Evolutionary conservation across 1,284 basidiomycete genomes (phyloP), one percentile per base, ranked within the genome.

Genomic region (Inonotus hispidus): DNA sequence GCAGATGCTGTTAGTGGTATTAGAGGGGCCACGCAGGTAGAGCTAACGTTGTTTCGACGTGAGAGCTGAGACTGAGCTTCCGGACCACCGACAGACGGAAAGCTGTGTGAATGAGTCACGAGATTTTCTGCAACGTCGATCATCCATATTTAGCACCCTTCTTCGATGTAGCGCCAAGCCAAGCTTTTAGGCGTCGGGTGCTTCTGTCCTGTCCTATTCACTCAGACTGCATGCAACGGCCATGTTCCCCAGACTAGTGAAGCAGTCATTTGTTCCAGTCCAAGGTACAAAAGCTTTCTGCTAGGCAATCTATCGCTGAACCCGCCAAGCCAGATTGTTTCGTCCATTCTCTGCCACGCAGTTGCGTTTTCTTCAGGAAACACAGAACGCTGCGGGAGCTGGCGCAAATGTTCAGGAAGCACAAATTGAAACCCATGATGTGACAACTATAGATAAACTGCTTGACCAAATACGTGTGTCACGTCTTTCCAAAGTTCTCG

Each of bases 381-480:
- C 29, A 19, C 25, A 16, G 41, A n/a, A 43, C n/a, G 11, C 29
- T 19, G 45, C 11, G 45, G 19, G 46, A 10, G 19, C 38, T n/a
- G 43, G 21, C 14, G 23, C 38, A 16, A 54, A 61, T 27, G 54
- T 29, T 16, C 50, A 46, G 45, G 45, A 58, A 57, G 60, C 52
- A 35, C 54, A 56, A 55, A 59, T 79, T 41, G 86, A 87, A 70
- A 82, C 79, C 2, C 76, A 84, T 59, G 82, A 85, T 71, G 77
- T 88, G 16, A 77, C 73, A 11, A 73, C 76, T 3, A 82, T 88
- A 76, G 84, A 87, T 68, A 71, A 68, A n/a, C 72, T 87, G 19
- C 71, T 88, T 64, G 79, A 77, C 61, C 73, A 73, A 49, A 80
- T 83, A 67, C 78, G 85, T 87, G 66, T 77, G 85, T 81, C 29